Percentiles rank a stretch among this genome's conserved stretches.
These are phyloP conservation scores for Thalassiosira oceanica DNA, from an alignment of 352 stramenopile species.

Conservation along the genomic window DNA sequence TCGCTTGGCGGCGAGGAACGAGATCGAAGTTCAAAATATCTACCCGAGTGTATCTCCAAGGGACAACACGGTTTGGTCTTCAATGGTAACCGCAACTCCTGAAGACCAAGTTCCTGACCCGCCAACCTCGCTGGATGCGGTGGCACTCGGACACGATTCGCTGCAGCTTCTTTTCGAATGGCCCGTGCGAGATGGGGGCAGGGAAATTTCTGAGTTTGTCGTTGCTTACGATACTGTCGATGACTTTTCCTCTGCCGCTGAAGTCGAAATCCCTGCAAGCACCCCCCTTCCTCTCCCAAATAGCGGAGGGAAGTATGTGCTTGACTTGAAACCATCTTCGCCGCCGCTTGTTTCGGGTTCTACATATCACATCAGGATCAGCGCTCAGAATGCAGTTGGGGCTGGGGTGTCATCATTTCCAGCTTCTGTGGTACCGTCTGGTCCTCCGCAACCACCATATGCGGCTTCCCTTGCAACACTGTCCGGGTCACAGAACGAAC, in stretches of 20 bases:
- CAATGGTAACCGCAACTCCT: slow-evolving; percentile 78
- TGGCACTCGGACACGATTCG: slow-evolving; percentile 34
- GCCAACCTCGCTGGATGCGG: slow-evolving; percentile 65
- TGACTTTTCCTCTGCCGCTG: slow-evolving; percentile 30
- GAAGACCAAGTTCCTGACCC: slow-evolving; percentile 84
- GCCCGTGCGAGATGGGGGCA: slow-evolving; percentile 52
- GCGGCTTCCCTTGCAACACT: slow-evolving; percentile 33
- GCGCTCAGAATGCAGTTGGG: slow-evolving; percentile 42
- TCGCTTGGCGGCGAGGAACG: slow-evolving; percentile 88
- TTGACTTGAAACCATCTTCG: slow-evolving; percentile 47
- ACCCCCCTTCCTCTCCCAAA: slow-evolving; percentile 20
- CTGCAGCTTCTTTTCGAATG: slow-evolving; percentile 55
- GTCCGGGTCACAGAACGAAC: slow-evolving; percentile 20
- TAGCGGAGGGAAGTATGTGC: slow-evolving; percentile 40
- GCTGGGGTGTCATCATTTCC: slow-evolving; percentile 17
- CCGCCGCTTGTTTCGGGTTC: slow-evolving; percentile 30
- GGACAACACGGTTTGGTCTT: slow-evolving; percentile 91
- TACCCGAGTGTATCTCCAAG: slow-evolving; percentile 81
- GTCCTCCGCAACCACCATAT: slow-evolving; percentile 30
- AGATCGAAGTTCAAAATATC: slow-evolving; percentile 85
- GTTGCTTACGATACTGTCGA: slow-evolving; percentile 41
- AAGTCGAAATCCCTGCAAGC: slow-evolving; percentile 20
- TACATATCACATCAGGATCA: slow-evolving; percentile 42
- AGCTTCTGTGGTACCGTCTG: slow-evolving; percentile 21
- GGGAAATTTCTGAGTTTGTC: slow-evolving; percentile 45